phyloP scores from a whole-genome alignment of 1,284 basidiomycete species.

The Wolfiporia cocos region DNA sequence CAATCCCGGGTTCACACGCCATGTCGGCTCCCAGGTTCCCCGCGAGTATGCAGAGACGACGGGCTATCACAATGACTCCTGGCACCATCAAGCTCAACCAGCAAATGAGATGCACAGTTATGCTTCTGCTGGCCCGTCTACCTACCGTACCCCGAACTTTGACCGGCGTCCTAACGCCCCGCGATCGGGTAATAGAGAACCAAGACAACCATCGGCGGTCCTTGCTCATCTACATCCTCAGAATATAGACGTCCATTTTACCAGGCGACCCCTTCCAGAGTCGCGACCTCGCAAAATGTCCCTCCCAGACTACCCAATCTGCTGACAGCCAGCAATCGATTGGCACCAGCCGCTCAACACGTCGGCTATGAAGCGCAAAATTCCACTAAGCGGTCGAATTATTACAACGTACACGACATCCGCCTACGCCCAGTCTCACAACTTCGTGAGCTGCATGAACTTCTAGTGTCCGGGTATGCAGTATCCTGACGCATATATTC shows the following conservation, averaged over 20 bases:
- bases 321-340: conserved; percentile 1
- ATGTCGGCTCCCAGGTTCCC: not conserved
- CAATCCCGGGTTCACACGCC: conserved; percentile 2
- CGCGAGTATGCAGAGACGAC: no score
- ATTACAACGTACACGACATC: conserved; percentile 39
- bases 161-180: conserved; percentile 2
- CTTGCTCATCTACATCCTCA: not conserved
- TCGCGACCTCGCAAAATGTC: not conserved
- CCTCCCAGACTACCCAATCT: not conserved
- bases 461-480: not conserved
- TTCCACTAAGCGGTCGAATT: conserved; percentile 17
- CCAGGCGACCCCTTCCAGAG: not conserved
- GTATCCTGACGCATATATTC: conserved; percentile 9
- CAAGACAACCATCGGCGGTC: not conserved
- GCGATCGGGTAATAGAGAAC: conserved; percentile 4
- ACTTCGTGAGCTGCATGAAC: conserved; percentile 47
- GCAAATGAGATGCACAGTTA: no score
- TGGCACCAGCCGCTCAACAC: not conserved
- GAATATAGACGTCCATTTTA: conserved; percentile 4
- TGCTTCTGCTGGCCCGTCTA: conserved; percentile 1
- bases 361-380: not conserved
- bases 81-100: no score
- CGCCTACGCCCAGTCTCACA: conserved; percentile 65
- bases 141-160: conserved; percentile 3
- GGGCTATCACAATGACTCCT: no score